Evolutionary conservation across 1,139 yeast genomes (phyloP), one percentile per base, ranked within the genome.

Genomic region (Geotrichum histeridarum): DNA sequence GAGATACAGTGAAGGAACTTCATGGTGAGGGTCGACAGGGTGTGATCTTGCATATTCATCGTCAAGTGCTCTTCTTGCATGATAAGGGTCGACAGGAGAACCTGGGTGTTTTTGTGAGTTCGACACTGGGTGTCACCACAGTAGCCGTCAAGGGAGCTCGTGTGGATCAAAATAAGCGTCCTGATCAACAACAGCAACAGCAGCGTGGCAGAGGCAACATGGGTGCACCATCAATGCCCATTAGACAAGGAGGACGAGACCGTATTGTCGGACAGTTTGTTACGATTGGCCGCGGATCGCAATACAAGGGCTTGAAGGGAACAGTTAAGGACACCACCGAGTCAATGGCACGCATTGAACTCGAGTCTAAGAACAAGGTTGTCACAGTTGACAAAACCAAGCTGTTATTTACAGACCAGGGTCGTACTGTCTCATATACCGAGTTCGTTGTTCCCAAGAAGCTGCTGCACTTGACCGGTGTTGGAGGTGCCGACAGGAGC

Each of bases 291-390:
- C 83, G 86, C 63, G 76, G 83, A 9, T 96, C 98, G 6, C 91
- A 91, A 60, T 89, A 91, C 71, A 94, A 93, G 73, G 98, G 99
- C 43, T 81, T 90, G 63, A 84, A 86, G 75, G 99, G 99, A 67
- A 86, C 88, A 62, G 90, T 94, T 42, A 86, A 87, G 59, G 98
- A 93, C 67, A 88, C 96, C 12, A 94, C 90, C 63, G 99, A 95
- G 59, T 85, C 84, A 18, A 81, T 79, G 63, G 98, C 98, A 2
- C 80, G 98, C 59, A 86, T 93, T 48, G 99, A 93, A 71, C 78
- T 93, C 61, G 98, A 93, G 70, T 87, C 97, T 39, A 91, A 90
- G 65, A 84, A 85, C 65, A 94, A 93, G 69, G 87, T 85, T 58
- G 83, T 91, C 60, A 89, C 93, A 60, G 90, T 93, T 41, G 84